Evolutionary conservation across 225 moss, liverwort and hornwort species (phyloP).

Genomic region (Physcomitrium patens): DNA sequence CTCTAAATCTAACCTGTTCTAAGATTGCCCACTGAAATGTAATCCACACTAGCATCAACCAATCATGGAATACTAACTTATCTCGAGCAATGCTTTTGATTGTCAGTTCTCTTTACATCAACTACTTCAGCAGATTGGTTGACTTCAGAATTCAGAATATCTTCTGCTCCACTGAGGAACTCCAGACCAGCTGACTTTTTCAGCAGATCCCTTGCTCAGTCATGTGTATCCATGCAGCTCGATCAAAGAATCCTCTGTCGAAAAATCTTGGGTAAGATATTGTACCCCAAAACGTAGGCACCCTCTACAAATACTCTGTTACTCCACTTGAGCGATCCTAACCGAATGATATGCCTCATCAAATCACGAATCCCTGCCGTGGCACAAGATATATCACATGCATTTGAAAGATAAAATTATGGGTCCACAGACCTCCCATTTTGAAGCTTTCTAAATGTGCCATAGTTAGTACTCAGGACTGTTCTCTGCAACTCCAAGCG

Average conservation of each 20-base stretch:
- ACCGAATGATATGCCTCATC: constrained; percentile 3
- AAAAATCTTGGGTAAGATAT: constrained; percentile 48
- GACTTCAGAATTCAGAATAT: constrained; percentile 50
- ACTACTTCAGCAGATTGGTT: constrained; percentile 50
- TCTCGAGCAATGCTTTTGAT: constrained; percentile 53
- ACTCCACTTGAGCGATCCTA: constrained; percentile 70
- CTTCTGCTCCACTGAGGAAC: constrained; percentile 47
- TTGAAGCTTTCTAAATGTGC: not conserved
- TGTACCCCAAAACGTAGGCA: constrained; percentile 55
- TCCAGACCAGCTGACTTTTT: constrained; percentile 36
- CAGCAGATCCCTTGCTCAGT: constrained; percentile 51
- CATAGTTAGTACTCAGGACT: not conserved
- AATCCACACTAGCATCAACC: constrained; percentile 1
- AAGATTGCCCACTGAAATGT: not conserved
- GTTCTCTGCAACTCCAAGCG: not conserved
- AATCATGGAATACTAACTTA: constrained; percentile 31
- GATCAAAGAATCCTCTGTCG: constrained; percentile 52
- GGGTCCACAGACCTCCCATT: not conserved
- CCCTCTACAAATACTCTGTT: constrained; percentile 60
- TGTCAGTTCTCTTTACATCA: constrained; percentile 37
- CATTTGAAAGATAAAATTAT: constrained; percentile 2
- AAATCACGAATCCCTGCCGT: constrained; percentile 6
- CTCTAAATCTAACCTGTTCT: constrained; percentile 16
- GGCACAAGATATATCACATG: constrained; percentile 9
- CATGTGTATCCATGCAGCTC: constrained; percentile 73